These are phyloP conservation scores for Xylariaceae sp. DNA, from an alignment of 2,329 filamentous ascomycete genomes.

Conservation along the genomic window DNA sequence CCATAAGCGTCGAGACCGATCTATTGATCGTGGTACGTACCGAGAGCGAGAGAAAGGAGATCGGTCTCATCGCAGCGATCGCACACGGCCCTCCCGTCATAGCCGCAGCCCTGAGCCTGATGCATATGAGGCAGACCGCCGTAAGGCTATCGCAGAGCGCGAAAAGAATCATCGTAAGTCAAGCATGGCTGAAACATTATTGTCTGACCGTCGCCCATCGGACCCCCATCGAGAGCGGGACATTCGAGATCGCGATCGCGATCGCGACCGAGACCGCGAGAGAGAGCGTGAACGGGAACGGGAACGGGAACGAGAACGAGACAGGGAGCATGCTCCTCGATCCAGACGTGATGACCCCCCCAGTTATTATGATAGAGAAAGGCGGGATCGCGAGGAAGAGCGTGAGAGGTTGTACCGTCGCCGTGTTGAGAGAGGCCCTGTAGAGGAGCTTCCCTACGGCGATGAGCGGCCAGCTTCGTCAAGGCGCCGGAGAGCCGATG, in stretches of 20 bases:
- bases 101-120: constrained; percentile 92
- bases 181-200: constrained; percentile 68
- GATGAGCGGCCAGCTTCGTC: constrained; percentile 70
- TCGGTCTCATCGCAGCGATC: constrained; percentile 63
- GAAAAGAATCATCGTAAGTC: constrained; percentile 91
- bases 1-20: constrained; percentile 63
- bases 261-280: constrained; percentile 44
- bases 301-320: constrained; percentile 48
- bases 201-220: constrained; percentile 58
- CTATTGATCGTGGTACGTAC: constrained; percentile 58
- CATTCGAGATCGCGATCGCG: constrained; percentile 46
- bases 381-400: constrained; percentile 87
- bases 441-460: constrained; percentile 91
- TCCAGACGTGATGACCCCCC: constrained; percentile 65
- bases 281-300: constrained; percentile 47
- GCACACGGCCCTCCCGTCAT: constrained; percentile 63
- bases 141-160: constrained; percentile 90
- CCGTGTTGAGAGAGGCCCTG: constrained; percentile 69
- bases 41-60: constrained; percentile 66
- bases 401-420: constrained; percentile 87
- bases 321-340: constrained; percentile 58
- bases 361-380: constrained; percentile 81
- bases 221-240: constrained; percentile 54
- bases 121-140: constrained; percentile 92
- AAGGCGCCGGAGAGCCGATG: constrained; percentile 78